Evolutionary conservation across 1,139 yeast species (phyloP).

Genomic region (Saccharomyces hybrid): DNA sequence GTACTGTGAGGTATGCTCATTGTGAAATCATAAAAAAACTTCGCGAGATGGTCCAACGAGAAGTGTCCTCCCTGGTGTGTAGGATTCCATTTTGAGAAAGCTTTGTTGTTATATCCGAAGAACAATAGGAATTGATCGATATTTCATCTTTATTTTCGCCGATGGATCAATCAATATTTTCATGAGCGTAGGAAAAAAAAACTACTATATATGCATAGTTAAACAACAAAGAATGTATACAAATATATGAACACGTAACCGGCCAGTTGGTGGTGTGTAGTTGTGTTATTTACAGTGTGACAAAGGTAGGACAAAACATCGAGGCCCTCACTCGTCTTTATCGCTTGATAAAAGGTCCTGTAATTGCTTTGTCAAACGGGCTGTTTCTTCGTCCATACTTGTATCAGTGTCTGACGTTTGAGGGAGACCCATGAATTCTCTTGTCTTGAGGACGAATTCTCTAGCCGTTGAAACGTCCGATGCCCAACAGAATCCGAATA

Average conservation of each 20-base stretch:
- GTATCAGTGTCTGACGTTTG: conserved; percentile 41
- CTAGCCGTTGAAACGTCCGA: conserved; percentile 58
- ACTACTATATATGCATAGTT: not conserved
- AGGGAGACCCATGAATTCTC: conserved; percentile 54
- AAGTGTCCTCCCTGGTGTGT: not conserved
- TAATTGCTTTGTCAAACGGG: conserved; percentile 17
- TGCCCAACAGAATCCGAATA: conserved; percentile 75
- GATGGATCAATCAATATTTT: not conserved
- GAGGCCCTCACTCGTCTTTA: not conserved
- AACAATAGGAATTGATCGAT: not conserved
- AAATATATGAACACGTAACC: not conserved
- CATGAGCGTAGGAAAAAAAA: not conserved
- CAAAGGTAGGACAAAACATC: not conserved
- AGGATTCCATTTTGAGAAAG: not conserved
- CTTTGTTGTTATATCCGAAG: not conserved
- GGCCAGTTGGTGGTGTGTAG: not conserved
- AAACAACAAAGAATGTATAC: not conserved
- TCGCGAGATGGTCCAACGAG: not conserved
- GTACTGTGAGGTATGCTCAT: not conserved
- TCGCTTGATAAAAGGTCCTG: conserved; percentile 3
- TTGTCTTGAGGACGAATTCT: conserved; percentile 71
- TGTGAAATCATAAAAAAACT: not conserved
- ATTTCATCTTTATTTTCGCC: not conserved
- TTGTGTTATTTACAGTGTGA: not conserved
- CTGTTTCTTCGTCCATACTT: conserved; percentile 58